Evolutionary conservation across 768 basidiomycete species (phyloP).

Genomic region (Paxillus involutus): DNA sequence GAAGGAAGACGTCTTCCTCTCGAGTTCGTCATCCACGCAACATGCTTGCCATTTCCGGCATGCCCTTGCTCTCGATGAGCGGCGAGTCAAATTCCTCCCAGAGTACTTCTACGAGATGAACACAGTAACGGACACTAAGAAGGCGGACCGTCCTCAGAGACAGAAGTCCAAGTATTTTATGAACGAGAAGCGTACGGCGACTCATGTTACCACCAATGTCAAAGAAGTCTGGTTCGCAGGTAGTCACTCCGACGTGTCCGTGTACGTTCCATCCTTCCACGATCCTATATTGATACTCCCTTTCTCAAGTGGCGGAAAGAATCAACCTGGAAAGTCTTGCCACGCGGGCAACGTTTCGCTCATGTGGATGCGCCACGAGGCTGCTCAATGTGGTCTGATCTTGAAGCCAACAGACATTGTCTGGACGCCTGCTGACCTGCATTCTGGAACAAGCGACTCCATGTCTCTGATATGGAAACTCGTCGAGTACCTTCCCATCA

Average conservation of each 20-base stretch:
- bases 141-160: constrained; percentile 27
- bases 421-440: constrained; percentile 27
- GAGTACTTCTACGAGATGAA: constrained; percentile 34
- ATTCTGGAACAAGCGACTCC: constrained; percentile 20
- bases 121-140: neutral
- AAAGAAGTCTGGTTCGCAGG: constrained; percentile 72
- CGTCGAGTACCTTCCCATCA: constrained; percentile 24
- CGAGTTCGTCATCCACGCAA: constrained; percentile 56
- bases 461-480: constrained; percentile 15
- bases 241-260: constrained; percentile 37
- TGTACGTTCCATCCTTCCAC: neutral
- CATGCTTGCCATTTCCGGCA: constrained; percentile 62
- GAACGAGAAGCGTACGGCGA: too few relatives aligned
- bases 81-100: constrained; percentile 57
- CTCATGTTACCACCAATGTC: constrained; percentile 22
- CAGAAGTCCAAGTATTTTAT: too few relatives aligned
- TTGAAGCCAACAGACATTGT: constrained; percentile 27
- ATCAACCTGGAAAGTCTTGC: constrained; percentile 16
- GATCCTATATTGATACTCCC: neutral
- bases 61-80: constrained; percentile 62
- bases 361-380: constrained; percentile 36
- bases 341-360: constrained; percentile 28
- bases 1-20: constrained; percentile 44
- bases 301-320: constrained; percentile 24
- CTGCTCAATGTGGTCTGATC: constrained; percentile 18